Evolutionary conservation across 768 basidiomycete species (phyloP).

Genomic region (Mycena vitilis): DNA sequence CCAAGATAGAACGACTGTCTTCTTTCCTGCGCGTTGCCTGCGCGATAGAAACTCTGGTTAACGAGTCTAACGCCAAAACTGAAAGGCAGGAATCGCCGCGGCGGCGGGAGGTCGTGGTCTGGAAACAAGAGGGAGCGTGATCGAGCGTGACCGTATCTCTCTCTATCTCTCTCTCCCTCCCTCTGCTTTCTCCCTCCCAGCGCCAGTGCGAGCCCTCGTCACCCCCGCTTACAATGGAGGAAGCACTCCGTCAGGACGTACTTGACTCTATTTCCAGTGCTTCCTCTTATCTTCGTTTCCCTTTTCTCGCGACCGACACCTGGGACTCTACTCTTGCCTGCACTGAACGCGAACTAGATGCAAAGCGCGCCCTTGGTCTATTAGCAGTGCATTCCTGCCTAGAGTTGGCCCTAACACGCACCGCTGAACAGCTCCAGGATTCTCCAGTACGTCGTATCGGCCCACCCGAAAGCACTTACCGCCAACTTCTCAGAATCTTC

Average conservation of each 20-base stretch:
- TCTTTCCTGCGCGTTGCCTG: too few species aligned
- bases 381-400: constrained; percentile 14
- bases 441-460: constrained; percentile 9
- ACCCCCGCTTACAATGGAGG: constrained; percentile 22
- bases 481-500: constrained; percentile 8
- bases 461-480: background rate
- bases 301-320: constrained; percentile 7
- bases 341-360: constrained; percentile 20
- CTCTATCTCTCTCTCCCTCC: too few species aligned
- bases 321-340: constrained; percentile 25
- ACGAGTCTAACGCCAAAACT: too few species aligned
- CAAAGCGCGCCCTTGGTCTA: constrained; percentile 19
- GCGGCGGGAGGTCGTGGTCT: background rate
- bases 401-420: constrained; percentile 4
- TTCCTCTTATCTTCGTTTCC: constrained; percentile 8
- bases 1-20: background rate
- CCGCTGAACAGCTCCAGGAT: background rate
- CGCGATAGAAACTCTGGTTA: too few species aligned
- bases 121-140: background rate
- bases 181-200: background rate
- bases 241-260: constrained; percentile 1
- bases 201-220: constrained; percentile 1
- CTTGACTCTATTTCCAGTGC: constrained; percentile 18
- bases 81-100: background rate
- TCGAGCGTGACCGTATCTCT: background rate